Evolutionary conservation across 1,284 basidiomycete genomes (phyloP).

Genomic region (Microbotryum scabiosae): DNA sequence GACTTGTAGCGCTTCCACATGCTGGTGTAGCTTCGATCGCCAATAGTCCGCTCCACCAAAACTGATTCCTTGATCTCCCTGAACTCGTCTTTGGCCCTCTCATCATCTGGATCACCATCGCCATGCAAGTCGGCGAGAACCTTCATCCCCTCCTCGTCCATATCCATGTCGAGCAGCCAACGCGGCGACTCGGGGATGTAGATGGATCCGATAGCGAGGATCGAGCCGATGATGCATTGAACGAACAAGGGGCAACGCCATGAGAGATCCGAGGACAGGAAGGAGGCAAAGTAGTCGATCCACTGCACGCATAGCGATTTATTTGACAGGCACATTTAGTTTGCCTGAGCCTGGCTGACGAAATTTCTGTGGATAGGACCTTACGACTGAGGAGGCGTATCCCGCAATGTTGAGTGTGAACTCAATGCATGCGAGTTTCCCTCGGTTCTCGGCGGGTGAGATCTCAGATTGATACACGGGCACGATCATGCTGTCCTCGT

Average conservation of each 20-base stretch:
- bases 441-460: constrained; percentile 82
- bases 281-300: constrained; percentile 91
- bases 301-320: constrained; percentile 49
- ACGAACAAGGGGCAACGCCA: constrained; percentile 43
- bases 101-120: constrained; percentile 60
- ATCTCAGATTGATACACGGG: constrained; percentile 98
- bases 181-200: constrained; percentile 90
- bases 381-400: constrained; percentile 85
- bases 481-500: constrained; percentile 69
- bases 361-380: constrained; percentile 38
- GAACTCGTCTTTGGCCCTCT: constrained; percentile 71
- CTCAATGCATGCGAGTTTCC: constrained; percentile 89
- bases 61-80: constrained; percentile 88
- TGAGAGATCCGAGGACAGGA: constrained; percentile 44
- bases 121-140: constrained; percentile 89
- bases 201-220: constrained; percentile 73
- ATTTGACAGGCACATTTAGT: background rate
- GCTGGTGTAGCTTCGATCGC: constrained; percentile 66
- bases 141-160: constrained; percentile 73
- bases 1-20: constrained; percentile 87
- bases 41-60: constrained; percentile 65
- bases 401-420: constrained; percentile 79
- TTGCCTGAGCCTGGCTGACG: background rate
- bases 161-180: constrained; percentile 85
- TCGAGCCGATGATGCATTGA: constrained; percentile 61